Evolutionary conservation across 345 rosid genomes (phyloP), one percentile per base, ranked within the genome.

Genomic region (Aquilaria sinensis): DNA sequence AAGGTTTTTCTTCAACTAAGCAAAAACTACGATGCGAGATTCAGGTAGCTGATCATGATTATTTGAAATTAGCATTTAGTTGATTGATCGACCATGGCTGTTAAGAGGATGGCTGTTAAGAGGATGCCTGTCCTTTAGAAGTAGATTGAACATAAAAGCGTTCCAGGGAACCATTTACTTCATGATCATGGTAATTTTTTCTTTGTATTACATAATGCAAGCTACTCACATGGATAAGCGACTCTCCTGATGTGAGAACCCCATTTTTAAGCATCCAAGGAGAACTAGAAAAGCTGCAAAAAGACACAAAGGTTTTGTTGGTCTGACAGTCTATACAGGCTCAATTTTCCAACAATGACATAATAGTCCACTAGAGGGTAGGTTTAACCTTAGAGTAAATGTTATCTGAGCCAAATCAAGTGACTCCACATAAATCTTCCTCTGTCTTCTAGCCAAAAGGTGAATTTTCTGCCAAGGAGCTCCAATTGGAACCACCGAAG

Each of bases 391-490:
- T 57, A 93, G 80, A 32, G 83, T 83, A 72, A 87, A 84, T 67
- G 83, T 85, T 59, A 93, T 64, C 53, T 97, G 88, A 56, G 89
- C 85, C 67, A 93, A 67, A 70, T 89, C 83, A 57, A 93, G 80
- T 68, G 84, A 68, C 81, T 93, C 97, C 65, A 93, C 85, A 70
- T 85, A 93, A 53, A 93, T 80, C 70, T 92, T 92, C 81, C 76
- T 83, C 63, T 84, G 83, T 67, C 91, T 86, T 81, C 94, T 79
- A 58, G 96, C 96, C 78, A 84, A 76, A 65, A 81, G 80, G 70
- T 81, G 79, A 73, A 93, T 85, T 66, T 78, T 72, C 74, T 93
- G 97, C 98, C 96, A 85, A 69, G 98, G 98, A 68, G 96, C 98
- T 63, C 98, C 98, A 60, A 93, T 82, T 47, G 98, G 98, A 81